Conservation (phyloP, 2,329 filamentous ascomycete genomes). For the Nothomitra cinnamomea region DNA sequence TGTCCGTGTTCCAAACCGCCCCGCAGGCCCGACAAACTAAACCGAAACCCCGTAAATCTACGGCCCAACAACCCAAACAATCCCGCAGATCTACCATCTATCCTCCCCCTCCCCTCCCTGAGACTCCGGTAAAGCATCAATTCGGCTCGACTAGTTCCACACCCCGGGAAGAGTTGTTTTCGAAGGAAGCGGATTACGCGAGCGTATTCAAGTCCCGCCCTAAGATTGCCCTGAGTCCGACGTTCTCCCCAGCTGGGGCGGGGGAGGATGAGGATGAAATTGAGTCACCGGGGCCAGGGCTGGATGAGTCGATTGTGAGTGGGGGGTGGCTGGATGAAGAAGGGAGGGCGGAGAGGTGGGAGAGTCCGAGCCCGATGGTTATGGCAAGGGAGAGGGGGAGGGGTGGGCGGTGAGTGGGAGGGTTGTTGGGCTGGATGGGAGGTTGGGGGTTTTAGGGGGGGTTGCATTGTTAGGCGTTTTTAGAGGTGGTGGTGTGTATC, state of each 20-base stretch:
- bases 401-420: neutral
- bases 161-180: conserved; percentile 52
- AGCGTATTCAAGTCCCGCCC: conserved; percentile 75
- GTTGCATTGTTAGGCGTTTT: too few species aligned
- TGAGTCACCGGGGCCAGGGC: neutral
- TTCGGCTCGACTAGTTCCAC: conserved; percentile 26
- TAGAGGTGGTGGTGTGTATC: too few species aligned
- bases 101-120: conserved; percentile 12
- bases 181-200: conserved; percentile 55
- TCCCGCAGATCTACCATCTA: conserved; percentile 9
- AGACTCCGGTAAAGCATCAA: conserved; percentile 8
- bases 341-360: neutral
- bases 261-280: neutral
- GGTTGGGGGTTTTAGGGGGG: too few species aligned
- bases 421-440: too few species aligned
- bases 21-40: neutral
- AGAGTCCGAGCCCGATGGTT: neutral
- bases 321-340: neutral
- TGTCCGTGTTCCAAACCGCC: conserved; percentile 41
- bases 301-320: neutral
- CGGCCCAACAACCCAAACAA: conserved; percentile 11
- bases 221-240: conserved; percentile 59
- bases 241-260: conserved; percentile 16
- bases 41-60: neutral
- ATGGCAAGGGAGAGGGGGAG: neutral